These are phyloP conservation scores for Kalanchoe fedtschenkoi DNA, from an alignment of 164 flowering plant species.

Conservation along the genomic window DNA sequence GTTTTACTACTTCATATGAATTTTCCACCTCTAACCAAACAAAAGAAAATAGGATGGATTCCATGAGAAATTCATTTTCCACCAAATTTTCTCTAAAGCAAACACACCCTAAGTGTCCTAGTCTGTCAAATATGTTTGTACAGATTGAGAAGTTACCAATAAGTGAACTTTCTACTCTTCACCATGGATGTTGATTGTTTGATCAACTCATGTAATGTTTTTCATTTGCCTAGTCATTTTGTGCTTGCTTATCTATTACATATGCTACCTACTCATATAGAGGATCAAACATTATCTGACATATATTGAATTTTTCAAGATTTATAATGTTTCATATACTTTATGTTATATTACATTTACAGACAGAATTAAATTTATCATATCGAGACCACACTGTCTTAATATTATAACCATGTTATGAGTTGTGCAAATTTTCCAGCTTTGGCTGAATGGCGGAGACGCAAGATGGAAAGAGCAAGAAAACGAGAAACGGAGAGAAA, in stretches of 20 bases:
- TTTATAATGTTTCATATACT: background rate
- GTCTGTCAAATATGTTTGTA: no score
- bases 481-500: constrained; percentile 57
- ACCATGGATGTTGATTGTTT: background rate
- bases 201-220: background rate
- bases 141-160: no score
- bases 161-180: background rate
- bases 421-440: constrained; percentile 33
- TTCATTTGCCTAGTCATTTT: background rate
- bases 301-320: background rate
- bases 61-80: background rate
- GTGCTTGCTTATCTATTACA: background rate
- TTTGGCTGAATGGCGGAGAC: constrained; percentile 91
- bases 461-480: constrained; percentile 89
- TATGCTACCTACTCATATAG: background rate
- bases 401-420: background rate
- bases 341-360: no score
- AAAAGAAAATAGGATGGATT: no score
- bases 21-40: no score
- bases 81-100: no score
- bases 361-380: background rate
- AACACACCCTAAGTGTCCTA: no score
- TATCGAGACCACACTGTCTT: background rate
- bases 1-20: no score
- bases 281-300: background rate